Base-by-base conservation (phyloP, 768 basidiomycete species). In the Lactarius sanguifluus region DNA sequence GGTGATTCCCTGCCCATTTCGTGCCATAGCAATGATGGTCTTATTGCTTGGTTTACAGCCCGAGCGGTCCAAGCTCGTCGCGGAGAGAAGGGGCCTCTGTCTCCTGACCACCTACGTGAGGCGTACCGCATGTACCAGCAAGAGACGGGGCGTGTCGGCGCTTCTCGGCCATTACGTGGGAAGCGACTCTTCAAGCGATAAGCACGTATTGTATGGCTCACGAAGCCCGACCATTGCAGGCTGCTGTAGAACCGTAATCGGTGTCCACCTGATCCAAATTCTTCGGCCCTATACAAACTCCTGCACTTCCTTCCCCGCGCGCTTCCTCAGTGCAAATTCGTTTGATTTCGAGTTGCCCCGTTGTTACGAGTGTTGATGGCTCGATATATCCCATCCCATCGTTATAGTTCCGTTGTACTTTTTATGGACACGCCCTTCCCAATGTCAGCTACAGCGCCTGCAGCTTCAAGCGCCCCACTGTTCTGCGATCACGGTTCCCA, bases 41-140 rank as follows among this genome's bases (percentile, higher is more conserved):
- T 52, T 13, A 52, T 52, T 28, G 2, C 50, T 34, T 63, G 40
- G 47, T 12, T 25, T 34, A 9, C 72, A 94, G 94, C 92, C 25
- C 90, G 92, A 10, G 80, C 83, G 6, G 89, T 91, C 0, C 94
- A 96, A 76, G 78, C 79, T 25, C 83, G 88, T 36, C 81, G 89
- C 23, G 84, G 86, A 2, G 92, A 94, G 38, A 81, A 80, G 7
- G 94, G 94, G 0, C 89, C 94, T 0, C 77, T 96, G 28, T 87
- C 91, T 1, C 94, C 94, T 0, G 92, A 94, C 70, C 92, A 96
- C 75, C 79, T 96, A 13, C 89, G 94, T 6, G 94, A 95, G 74
- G 94, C 94, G 1, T 94, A 96, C 72, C 80, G 91, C 32, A 78
- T 86, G 71, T 96, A 95, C 72, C 89, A 92, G 72, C 80, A 85